Conservation (phyloP, 305 asterid species). For the Fraxinus xanthoxyloides region DNA sequence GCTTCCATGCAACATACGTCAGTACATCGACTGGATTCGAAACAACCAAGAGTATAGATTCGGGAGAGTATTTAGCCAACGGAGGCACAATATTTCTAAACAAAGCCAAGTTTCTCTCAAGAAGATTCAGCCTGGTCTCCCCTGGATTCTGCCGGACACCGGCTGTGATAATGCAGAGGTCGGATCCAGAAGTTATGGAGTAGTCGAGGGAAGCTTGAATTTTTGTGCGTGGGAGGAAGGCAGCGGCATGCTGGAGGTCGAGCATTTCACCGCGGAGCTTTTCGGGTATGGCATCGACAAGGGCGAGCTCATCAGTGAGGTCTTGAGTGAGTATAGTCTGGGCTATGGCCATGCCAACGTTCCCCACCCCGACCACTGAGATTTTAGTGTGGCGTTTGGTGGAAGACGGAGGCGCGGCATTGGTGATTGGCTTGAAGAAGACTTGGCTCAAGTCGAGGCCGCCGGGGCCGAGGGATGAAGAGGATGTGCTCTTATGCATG, state of each 20-base stretch:
- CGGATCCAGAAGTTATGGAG: constrained; percentile 57
- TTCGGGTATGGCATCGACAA: constrained; percentile 66
- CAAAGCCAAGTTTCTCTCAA: constrained; percentile 62
- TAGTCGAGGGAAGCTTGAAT: constrained; percentile 66
- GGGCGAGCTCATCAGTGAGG: constrained; percentile 69
- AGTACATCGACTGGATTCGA: constrained; percentile 84
- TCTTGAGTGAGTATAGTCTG: constrained; percentile 88
- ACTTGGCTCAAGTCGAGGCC: constrained; percentile 63
- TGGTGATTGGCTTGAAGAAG: constrained; percentile 58
- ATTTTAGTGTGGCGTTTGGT: constrained; percentile 65
- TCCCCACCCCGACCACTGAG: constrained; percentile 84
- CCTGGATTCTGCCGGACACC: constrained; percentile 84
- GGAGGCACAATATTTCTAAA: constrained; percentile 64
- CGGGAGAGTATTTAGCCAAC: constrained; percentile 60
- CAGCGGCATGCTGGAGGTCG: constrained; percentile 91
- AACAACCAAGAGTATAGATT: constrained; percentile 54
- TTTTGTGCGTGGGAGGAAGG: constrained; percentile 82
- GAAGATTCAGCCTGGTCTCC: constrained; percentile 66
- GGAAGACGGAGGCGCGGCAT: constrained; percentile 43
- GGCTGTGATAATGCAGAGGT: constrained; percentile 83
- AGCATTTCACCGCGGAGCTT: constrained; percentile 87
- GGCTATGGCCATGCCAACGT: constrained; percentile 96
- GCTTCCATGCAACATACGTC: constrained; percentile 81
- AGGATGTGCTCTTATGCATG: constrained; percentile 57
- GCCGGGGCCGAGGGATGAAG: constrained; percentile 67